These are phyloP conservation scores for Geotrichum cucujoidarum DNA, from an alignment of 1,139 yeast species.

Conservation along the genomic window DNA sequence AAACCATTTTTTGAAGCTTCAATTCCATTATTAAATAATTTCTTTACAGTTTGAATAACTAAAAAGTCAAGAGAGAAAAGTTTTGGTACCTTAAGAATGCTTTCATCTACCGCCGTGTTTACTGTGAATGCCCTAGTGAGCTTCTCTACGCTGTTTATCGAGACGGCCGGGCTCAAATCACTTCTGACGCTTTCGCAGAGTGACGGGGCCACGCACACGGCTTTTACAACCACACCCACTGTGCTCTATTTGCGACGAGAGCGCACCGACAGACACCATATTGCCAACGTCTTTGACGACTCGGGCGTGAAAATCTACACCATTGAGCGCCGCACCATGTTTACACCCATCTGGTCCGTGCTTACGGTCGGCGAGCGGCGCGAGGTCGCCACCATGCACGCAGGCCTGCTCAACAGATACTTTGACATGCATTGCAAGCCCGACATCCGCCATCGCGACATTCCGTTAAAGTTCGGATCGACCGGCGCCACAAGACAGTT, in stretches of 20 bases:
- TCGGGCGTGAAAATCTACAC: constrained; percentile 46
- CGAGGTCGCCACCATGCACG: constrained; percentile 50
- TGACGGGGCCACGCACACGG: constrained; percentile 25
- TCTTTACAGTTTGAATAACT: no score
- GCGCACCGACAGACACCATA: constrained; percentile 43
- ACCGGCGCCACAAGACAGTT: constrained; percentile 40
- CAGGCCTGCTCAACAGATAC: constrained; percentile 45
- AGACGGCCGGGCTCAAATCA: constrained; percentile 16
- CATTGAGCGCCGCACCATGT: constrained; percentile 48
- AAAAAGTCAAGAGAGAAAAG: no score
- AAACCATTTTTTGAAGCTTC: no score
- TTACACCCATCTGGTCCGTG: constrained; percentile 52
- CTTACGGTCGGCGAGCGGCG: constrained; percentile 43
- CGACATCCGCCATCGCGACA: constrained; percentile 45
- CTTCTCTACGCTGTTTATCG: constrained; percentile 15
- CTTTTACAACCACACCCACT: constrained; percentile 39
- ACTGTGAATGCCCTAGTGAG: constrained; percentile 18
- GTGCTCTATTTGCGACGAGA: constrained; percentile 48
- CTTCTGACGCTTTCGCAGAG: constrained; percentile 14
- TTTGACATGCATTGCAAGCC: constrained; percentile 50
- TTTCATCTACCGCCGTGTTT: constrained; percentile 20
- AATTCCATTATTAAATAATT: no score
- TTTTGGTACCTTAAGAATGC: constrained; percentile 15
- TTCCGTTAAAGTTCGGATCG: constrained; percentile 23
- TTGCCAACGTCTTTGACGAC: constrained; percentile 47